phyloP scores from a whole-genome alignment of 208 protist species.

The Trypanosoma brucei region DNA sequence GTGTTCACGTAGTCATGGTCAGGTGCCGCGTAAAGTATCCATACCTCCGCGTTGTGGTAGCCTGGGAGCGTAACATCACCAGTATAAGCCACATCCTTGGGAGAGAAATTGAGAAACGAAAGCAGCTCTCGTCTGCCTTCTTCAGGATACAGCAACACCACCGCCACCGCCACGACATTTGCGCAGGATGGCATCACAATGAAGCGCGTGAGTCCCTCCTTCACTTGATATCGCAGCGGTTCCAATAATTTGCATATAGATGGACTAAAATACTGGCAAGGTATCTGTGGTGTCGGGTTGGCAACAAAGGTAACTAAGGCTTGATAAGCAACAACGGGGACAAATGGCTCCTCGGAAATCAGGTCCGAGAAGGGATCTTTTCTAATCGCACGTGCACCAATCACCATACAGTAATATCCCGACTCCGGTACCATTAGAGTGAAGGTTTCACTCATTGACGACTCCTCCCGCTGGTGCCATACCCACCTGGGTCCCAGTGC shows the following conservation, averaged over 20 bases:
- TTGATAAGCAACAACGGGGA: conserved; percentile 65
- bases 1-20: conserved; percentile 70
- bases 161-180: conserved; percentile 69
- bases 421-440: conserved; percentile 70
- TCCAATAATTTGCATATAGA: conserved; percentile 64
- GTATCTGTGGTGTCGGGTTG: conserved; percentile 41
- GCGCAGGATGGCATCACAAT: conserved; percentile 78
- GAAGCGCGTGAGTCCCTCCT: conserved; percentile 40
- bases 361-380: conserved; percentile 56
- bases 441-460: conserved; percentile 55
- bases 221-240: conserved; percentile 47
- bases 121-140: conserved; percentile 31
- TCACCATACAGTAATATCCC: conserved; percentile 66
- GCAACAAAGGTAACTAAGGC: conserved; percentile 72
- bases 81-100: conserved; percentile 36
- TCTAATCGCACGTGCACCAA: conserved; percentile 66
- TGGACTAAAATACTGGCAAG: conserved; percentile 70
- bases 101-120: conserved; percentile 50
- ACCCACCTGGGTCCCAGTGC: conserved; percentile 64
- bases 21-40: conserved; percentile 76
- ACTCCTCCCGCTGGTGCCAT: conserved; percentile 79
- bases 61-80: conserved; percentile 33
- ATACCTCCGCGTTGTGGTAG: conserved; percentile 58
- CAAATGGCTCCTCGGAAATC: conserved; percentile 46
- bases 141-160: conserved; percentile 27